Percentiles rank a stretch among this genome's conserved stretches.
Evolutionary conservation across 768 basidiomycete species (phyloP).

Genomic region (Panus rudis): DNA sequence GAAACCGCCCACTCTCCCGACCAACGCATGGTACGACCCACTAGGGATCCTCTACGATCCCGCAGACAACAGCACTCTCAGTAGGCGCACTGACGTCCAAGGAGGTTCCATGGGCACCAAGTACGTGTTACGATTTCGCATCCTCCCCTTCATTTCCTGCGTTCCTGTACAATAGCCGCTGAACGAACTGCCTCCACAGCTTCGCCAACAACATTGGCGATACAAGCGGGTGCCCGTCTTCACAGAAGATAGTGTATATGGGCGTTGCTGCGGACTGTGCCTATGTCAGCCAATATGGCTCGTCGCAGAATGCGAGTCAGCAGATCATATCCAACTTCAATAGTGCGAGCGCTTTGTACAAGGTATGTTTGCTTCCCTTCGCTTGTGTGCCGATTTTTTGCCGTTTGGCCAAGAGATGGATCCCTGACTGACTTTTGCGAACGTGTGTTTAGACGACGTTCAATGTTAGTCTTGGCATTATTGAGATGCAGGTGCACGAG

Average conservation of each 20-base stretch:
- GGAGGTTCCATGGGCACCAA: conserved; percentile 45
- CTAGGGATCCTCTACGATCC: conserved; percentile 22
- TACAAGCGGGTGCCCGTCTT: conserved; percentile 61
- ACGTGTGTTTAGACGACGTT: conserved; percentile 67
- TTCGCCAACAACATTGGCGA: conserved; percentile 65
- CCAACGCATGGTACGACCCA: conserved; percentile 38
- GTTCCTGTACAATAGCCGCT: background rate
- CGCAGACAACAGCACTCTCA: conserved; percentile 28
- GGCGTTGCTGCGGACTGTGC: conserved; percentile 86
- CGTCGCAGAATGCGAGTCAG: conserved; percentile 56
- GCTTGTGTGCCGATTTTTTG: conserved; percentile 19
- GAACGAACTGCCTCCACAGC: conserved; percentile 30
- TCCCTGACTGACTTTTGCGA: background rate
- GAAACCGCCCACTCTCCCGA: conserved; percentile 18
- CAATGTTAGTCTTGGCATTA: conserved; percentile 79
- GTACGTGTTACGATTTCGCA: conserved; percentile 30
- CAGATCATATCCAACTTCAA: conserved; percentile 80
- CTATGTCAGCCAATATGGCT: conserved; percentile 61
- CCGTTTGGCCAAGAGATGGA: background rate
- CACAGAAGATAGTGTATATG: conserved; percentile 74
- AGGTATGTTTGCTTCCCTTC: conserved; percentile 29
- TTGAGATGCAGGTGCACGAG: conserved; percentile 70
- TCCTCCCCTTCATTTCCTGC: background rate
- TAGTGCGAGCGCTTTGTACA: conserved; percentile 66
- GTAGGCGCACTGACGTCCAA: conserved; percentile 50